Evolutionary conservation across 176 grass and related monocot species (phyloP).

Genomic region (Guadua angustifolia): DNA sequence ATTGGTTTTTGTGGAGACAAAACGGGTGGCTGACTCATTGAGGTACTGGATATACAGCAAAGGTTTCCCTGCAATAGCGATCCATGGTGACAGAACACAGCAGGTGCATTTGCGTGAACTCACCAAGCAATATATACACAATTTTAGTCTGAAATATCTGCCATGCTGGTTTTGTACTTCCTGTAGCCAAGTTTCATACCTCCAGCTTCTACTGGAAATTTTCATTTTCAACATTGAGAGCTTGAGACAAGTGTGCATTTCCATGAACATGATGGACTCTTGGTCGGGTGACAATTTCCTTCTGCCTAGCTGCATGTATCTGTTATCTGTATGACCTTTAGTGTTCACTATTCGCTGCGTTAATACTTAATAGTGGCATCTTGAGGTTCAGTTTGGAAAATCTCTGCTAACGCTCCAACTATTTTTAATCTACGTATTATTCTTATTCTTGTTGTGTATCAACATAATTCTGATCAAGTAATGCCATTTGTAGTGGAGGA

Average conservation of each 20-base stretch:
- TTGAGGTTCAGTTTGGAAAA: neutral
- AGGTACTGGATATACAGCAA: conserved; percentile 53
- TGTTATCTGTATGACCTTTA: neutral
- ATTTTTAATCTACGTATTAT: neutral
- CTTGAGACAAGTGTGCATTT: neutral
- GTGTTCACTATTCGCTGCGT: neutral
- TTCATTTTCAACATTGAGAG: conserved; percentile 3
- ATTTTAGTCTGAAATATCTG: neutral
- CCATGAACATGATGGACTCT: neutral
- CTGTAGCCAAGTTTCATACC: neutral
- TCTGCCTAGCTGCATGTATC: neutral
- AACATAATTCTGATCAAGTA: too few relatives aligned
- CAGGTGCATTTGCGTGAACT: conserved; percentile 25
- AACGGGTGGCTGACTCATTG: conserved; percentile 68
- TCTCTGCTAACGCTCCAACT: neutral
- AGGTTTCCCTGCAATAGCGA: conserved; percentile 67
- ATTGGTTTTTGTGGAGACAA: conserved; percentile 88
- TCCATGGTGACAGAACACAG: conserved; percentile 67
- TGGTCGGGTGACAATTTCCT: neutral
- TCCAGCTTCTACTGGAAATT: neutral
- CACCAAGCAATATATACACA: neutral
- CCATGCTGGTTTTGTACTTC: neutral
- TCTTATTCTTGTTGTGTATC: too few relatives aligned
- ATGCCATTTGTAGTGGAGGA: too few relatives aligned
- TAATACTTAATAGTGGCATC: neutral